phyloP scores from a whole-genome alignment of 73 alveolate species.

The Paramecium octaurelia region DNA sequence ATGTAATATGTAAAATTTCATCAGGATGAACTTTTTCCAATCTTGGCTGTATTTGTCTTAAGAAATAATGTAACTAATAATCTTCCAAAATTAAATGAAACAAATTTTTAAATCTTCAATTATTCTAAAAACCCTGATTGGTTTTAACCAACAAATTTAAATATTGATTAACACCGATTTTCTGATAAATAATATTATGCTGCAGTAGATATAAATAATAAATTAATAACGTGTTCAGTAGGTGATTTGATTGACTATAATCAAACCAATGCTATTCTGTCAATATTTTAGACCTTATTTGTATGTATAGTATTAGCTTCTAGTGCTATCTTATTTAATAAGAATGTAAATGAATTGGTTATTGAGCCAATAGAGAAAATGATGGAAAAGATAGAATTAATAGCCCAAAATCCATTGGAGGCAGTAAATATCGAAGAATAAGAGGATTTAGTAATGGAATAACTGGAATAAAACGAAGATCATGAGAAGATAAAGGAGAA shows the following conservation, averaged over 20 bases:
- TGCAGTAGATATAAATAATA: background rate
- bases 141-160: background rate
- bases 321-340: conserved; percentile 72
- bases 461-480: conserved; percentile 51
- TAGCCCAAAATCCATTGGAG: conserved; percentile 83
- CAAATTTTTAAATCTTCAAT: background rate
- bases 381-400: conserved; percentile 79
- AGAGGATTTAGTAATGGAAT: conserved; percentile 44
- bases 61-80: background rate
- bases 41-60: background rate
- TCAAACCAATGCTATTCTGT: conserved; percentile 66
- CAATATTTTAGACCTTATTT: conserved; percentile 73
- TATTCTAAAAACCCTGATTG: background rate
- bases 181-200: conserved; percentile 36
- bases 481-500: conserved; percentile 1
- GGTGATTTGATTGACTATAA: conserved; percentile 66
- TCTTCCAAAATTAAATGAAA: background rate
- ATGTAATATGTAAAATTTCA: background rate
- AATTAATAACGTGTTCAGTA: background rate
- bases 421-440: conserved; percentile 77
- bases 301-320: conserved; percentile 70
- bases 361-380: conserved; percentile 83
- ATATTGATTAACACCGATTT: background rate
- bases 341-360: conserved; percentile 73
- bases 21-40: conserved; percentile 11